Conservation (phyloP, 345 rosid genomes). For the Hibiscus syriacus region DNA sequence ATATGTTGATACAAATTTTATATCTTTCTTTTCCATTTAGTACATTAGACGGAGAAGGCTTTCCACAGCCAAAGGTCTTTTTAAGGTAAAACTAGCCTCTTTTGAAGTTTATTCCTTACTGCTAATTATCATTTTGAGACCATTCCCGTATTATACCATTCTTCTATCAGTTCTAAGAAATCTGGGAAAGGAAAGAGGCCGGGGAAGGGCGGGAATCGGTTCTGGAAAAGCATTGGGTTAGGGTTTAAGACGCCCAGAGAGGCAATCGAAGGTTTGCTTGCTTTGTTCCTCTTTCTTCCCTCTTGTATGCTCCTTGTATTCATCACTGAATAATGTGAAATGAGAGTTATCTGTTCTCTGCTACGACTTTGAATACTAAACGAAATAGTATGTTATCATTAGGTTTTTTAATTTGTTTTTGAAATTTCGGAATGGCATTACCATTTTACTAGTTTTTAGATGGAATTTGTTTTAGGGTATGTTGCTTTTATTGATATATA, state of each 20-base stretch:
- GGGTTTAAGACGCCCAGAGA: slow-evolving; percentile 72
- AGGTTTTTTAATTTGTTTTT: too few relatives aligned
- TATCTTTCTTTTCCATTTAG: background rate
- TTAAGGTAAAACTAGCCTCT: background rate
- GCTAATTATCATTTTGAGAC: background rate
- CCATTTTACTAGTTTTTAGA: background rate
- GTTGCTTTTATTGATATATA: background rate
- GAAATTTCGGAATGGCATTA: too few relatives aligned
- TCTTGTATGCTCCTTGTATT: too few relatives aligned
- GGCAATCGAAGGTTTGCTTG: slow-evolving; percentile 42
- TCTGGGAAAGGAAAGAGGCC: slow-evolving; percentile 61
- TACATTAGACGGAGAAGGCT: slow-evolving; percentile 11
- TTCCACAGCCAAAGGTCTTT: slow-evolving; percentile 19
- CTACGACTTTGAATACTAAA: too few relatives aligned
- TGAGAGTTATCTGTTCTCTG: too few relatives aligned
- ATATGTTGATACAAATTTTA: background rate
- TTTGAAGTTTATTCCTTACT: background rate
- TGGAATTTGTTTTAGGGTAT: background rate
- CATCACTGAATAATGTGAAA: too few relatives aligned
- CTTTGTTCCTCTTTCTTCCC: background rate
- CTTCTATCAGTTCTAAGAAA: slow-evolving; percentile 41
- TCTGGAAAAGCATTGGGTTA: slow-evolving; percentile 53
- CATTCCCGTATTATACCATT: too few relatives aligned
- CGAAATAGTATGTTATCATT: too few relatives aligned
- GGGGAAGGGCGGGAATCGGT: slow-evolving; percentile 66